Evolutionary conservation across 768 basidiomycete genomes (phyloP).

Genomic region (Phanerochaete sordida): DNA sequence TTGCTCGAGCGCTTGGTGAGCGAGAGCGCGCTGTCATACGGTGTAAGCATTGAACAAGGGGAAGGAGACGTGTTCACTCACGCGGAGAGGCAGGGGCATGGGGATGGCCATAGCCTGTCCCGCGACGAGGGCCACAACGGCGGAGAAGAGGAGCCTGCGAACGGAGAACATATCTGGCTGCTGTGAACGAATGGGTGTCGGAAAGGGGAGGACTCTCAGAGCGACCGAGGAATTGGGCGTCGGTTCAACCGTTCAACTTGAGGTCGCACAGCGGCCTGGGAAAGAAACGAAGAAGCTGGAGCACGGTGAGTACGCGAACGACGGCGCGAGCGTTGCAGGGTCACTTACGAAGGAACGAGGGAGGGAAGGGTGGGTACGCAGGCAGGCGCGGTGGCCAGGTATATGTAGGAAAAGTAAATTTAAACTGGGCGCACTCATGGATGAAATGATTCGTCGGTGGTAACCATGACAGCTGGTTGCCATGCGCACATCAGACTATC

Average conservation of each 20-base stretch:
- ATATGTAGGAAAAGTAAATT: constrained; percentile 12
- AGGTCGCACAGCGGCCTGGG: constrained; percentile 34
- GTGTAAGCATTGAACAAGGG: not conserved
- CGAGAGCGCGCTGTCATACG: constrained; percentile 13
- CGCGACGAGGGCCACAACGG: constrained; percentile 40
- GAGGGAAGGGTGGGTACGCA: constrained; percentile 14
- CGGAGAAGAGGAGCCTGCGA: constrained; percentile 35
- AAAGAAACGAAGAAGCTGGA: constrained; percentile 18
- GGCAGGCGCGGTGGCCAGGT: constrained; percentile 14
- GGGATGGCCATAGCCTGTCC: constrained; percentile 40
- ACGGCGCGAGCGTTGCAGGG: constrained; percentile 1
- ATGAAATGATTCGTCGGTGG: not conserved
- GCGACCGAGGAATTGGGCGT: constrained; percentile 12
- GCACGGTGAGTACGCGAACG: constrained; percentile 7
- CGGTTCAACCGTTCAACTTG: constrained; percentile 26
- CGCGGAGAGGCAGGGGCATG: constrained; percentile 38
- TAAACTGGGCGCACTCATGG: not conserved
- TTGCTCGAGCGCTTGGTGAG: constrained; percentile 17
- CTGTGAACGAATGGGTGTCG: constrained; percentile 13
- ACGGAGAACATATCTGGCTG: constrained; percentile 41
- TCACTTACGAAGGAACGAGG: constrained; percentile 21
- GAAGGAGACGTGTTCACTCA: constrained; percentile 22
- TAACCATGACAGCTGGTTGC: constrained; percentile 6
- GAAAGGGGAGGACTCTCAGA: constrained; percentile 4
- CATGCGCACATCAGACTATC: not conserved